A percentile compares a stretch with the other conserved stretches of the same genome.
phyloP scores from a whole-genome alignment of 228 moss, liverwort and hornwort genomes.

The Sphagnum fallax region DNA sequence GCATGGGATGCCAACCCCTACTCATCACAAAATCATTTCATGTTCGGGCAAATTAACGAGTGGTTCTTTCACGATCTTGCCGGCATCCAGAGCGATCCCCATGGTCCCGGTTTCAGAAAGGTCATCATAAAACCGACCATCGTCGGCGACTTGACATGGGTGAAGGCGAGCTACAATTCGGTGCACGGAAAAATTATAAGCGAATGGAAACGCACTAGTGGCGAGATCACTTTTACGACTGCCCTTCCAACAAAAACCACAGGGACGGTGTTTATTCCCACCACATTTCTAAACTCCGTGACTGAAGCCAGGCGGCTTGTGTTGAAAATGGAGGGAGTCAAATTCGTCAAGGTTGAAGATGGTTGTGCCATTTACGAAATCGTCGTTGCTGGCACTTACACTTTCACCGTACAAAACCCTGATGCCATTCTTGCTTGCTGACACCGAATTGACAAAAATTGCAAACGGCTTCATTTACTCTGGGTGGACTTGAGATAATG shows the following conservation, averaged over 20 bases:
- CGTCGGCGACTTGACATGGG: conserved; percentile 34
- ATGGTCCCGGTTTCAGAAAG: conserved; percentile 27
- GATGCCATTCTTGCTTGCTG: no score
- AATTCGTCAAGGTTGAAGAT: conserved; percentile 19
- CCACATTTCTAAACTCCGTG: conserved; percentile 6
- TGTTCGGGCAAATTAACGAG: conserved; percentile 47
- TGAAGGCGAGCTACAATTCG: conserved; percentile 32
- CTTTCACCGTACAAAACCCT: conserved; percentile 3
- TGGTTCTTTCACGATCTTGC: conserved; percentile 50
- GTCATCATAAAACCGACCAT: conserved; percentile 29
- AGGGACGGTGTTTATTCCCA: conserved; percentile 26
- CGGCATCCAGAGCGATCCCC: conserved; percentile 32
- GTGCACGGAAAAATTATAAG: conserved; percentile 25
- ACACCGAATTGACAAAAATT: no score
- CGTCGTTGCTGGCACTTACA: conserved; percentile 17
- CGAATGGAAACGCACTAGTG: conserved; percentile 18
- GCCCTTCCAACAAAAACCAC: conserved; percentile 19
- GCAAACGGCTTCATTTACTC: no score
- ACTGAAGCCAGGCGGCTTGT: conserved; percentile 1
- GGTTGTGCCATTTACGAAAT: conserved; percentile 22
- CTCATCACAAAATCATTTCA: conserved; percentile 46
- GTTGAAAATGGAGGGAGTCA: not conserved
- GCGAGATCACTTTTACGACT: conserved; percentile 7
- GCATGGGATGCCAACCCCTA: conserved; percentile 41
- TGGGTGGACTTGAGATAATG: no score